Base-by-base conservation (phyloP, 1,139 yeast species). In the Hyphopichia burtonii region DNA sequence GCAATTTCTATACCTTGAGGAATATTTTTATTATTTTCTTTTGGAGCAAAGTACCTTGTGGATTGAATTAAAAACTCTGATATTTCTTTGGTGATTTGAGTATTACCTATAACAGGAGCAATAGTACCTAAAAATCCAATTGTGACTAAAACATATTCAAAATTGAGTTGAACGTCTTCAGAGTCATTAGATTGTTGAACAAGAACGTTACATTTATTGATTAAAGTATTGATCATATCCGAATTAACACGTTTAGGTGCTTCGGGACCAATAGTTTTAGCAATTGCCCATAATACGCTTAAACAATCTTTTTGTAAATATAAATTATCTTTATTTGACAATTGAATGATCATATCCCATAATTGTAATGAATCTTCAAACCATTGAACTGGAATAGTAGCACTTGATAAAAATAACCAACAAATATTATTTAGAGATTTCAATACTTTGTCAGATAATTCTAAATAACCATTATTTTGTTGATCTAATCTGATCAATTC, bases 401-500 rank as follows among this genome's bases (percentile, higher is more conserved):
- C 59, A 46, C 59, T 48, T 33, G 71, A 56, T 31, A 70, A 55
- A 49, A 75, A 58, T 36, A 82, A 66, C 84, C 89, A 82, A 30
- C 78, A 58, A 42, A 83, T 59, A 52, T 91, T 91, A 61, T 88
- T 89, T 56, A 89, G 71, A 14, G 87, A 81, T 15, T 80, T 73
- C 41, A 87, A 65, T 2, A 83, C 72, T 51, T 86, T 79, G 20
- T 78, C 71, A 25, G 75, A 59, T 44, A 81, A 70, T 36, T 65
- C 66, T 7, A 71, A 53, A 3, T 51, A 43, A 14, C 57, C 54
- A 6, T 56, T 45, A 44, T 66, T 58, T 4, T 40, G 47, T 19
- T 55, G 46, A 27, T 63, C 65, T 48, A 68, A 71, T 25, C 55
- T 49, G 36, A 73, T 51, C 38, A 80, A 59, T 28, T 71, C 69